Base-by-base conservation (phyloP, 2,329 filamentous ascomycete species). In the Trichoderma sp. region DNA sequence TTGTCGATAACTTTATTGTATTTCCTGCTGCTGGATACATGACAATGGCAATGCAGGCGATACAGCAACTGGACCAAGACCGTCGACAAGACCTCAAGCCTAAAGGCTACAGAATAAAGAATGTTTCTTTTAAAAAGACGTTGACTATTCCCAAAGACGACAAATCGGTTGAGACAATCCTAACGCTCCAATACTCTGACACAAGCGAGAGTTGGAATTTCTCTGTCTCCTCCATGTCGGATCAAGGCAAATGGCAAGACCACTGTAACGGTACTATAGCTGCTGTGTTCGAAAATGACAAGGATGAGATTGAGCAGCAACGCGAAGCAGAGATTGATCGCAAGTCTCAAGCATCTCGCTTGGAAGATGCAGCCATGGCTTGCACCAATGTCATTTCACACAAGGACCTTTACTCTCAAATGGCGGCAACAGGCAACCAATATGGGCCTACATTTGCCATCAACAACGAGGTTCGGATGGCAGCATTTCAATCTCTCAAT, bases 11-110 rank as follows among this genome's bases (percentile, higher is more conserved):
- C 7, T 64, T 64, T 7, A 74, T 79, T 35, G 76, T 87, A 7
- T 87, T 85, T 59, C 85, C 85, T 2, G 84, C 83, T 3, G 80
- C 85, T 2, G 85, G 84, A 2, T 84, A 85, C 78, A 74, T 84
- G 1, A 74, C 79, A 8, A 86, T 86, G 84, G 83, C 79, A 0
- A 72, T 86, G 1, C 83, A 86, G 70, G 84, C 80, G 1, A 79
- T 79, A 0, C 78, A 74, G 10, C 66, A 68, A 16, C 14, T 68
- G 14, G 35, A 56, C 43, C 61, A 64, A 13, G 61, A 64, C n/a
- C 61, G 61, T 55, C 61, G 53, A 1, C 63, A 55, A 16, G 63
- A 59, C 21, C 35, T 58, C 5, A 55, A 40, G 19, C 52, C 63
- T 1, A 29, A 33, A 19, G 63, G 63, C 1, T 67, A 67, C 21